phyloP scores from a whole-genome alignment of 306 rosid genomes.

The Malus orientalis region DNA sequence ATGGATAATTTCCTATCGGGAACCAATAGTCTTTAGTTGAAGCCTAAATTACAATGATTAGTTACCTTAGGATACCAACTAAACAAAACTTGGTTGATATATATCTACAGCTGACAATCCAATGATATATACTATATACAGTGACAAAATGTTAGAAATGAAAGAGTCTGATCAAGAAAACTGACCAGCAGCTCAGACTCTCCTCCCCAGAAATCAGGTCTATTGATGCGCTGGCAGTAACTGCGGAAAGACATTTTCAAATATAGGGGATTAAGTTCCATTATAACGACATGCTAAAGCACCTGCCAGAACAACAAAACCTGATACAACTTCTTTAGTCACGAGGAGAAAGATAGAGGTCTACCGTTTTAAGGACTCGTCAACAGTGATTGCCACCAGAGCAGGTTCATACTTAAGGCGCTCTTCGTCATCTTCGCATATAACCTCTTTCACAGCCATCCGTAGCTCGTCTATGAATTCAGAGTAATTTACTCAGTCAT shows the following conservation, averaged over 20 bases:
- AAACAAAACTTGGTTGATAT: not conserved
- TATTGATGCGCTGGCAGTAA: slow-evolving; percentile 75
- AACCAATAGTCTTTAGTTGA: not conserved
- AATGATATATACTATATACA: not conserved
- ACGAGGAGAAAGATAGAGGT: not conserved
- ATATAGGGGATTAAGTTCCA: not conserved
- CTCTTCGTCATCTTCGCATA: slow-evolving; percentile 63
- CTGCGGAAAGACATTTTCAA: slow-evolving; percentile 30
- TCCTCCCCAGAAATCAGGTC: slow-evolving; percentile 97
- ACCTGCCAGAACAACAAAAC: slow-evolving; percentile 7
- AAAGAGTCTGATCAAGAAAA: slow-evolving; percentile 10
- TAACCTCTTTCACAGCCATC: slow-evolving; percentile 80
- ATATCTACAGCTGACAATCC: not conserved
- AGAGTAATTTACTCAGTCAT: not conserved
- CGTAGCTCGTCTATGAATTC: slow-evolving; percentile 67
- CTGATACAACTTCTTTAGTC: slow-evolving; percentile 1
- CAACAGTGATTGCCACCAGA: slow-evolving; percentile 75
- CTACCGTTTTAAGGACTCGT: slow-evolving; percentile 73
- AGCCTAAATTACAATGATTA: not conserved
- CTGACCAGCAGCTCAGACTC: slow-evolving; percentile 91
- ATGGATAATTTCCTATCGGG: not conserved
- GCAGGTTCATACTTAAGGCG: slow-evolving; percentile 68
- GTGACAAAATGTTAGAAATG: not conserved
- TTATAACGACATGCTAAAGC: not conserved
- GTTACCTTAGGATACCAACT: not conserved